Base-by-base conservation (phyloP, 176 grass and related monocot species). In the Oryza nivara region DNA sequence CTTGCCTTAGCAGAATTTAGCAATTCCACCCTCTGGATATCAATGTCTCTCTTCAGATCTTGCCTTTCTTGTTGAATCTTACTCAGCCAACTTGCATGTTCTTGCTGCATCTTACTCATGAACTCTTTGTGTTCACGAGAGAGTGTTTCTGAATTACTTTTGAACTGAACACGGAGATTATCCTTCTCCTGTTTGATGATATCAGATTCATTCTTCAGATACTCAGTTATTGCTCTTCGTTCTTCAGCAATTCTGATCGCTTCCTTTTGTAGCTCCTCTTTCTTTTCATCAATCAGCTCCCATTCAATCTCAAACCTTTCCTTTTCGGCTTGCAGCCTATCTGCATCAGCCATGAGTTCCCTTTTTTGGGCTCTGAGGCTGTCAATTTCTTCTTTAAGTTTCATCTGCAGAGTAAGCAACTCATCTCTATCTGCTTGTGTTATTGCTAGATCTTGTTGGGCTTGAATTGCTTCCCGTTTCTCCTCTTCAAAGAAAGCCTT, bases 311-410 rank as follows among this genome's bases (percentile, higher is more conserved):
- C 96, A 86, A 99, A 99, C 46, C 88, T 89, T 86, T 99, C 93
- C 46, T 96, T 99, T 86, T 99, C 96, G 74, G 88, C 79, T 86
- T 91, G 92, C 43, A 99, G 78, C 75, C 81, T 90, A 72, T 99
- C 96, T 46, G 91, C 86, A 85, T 96, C 96, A 83, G 65, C 70
- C 63, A 89, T 66, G 54, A 99, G 86, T 26, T 89, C 93, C 67
- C 83, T 63, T 30, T 92, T 92, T 65, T 99, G 91, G n/a, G 91
- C 88, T 90, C 96, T 89, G 41, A 99, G 80, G 76, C 76, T 94
- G 67, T 99, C 96, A 65, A 99, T 99, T 88, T 99, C 96, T 68
- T 92, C 89, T 88, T 96, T 96, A 69, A 99, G 90, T 83, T 99
- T 84, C 73, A 66, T 88, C 83, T 99, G 91, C 76, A 92, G 83